Conservation (phyloP, 1,284 basidiomycete genomes). For the Apiotrichum laibachii region DNA sequence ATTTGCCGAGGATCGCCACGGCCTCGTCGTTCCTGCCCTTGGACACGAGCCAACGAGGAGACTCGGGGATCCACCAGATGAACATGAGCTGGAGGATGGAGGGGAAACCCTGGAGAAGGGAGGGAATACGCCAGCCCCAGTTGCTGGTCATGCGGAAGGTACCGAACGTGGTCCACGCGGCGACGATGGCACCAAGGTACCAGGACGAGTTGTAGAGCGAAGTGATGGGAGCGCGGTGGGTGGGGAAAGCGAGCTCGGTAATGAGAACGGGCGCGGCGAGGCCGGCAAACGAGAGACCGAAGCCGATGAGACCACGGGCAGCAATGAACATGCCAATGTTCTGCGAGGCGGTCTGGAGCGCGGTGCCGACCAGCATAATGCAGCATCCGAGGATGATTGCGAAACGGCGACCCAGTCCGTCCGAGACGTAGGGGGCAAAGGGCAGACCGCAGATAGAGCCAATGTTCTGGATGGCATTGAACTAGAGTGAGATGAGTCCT, state of each 20-base stretch:
- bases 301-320: slow-evolving; percentile 61
- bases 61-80: slow-evolving; percentile 25
- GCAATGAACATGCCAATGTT: slow-evolving; percentile 68
- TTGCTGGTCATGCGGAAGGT: slow-evolving; percentile 33
- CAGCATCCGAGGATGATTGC: slow-evolving; percentile 31
- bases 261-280: slow-evolving; percentile 67
- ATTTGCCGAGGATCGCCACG: slow-evolving; percentile 84
- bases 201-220: slow-evolving; percentile 29
- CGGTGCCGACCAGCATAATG: slow-evolving; percentile 36
- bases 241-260: slow-evolving; percentile 72
- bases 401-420: slow-evolving; percentile 41
- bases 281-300: slow-evolving; percentile 51
- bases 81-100: slow-evolving; percentile 31
- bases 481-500: slow-evolving; percentile 1
- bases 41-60: slow-evolving; percentile 30
- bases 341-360: slow-evolving; percentile 47
- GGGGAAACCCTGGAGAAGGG: slow-evolving; percentile 52
- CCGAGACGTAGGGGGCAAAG: slow-evolving; percentile 34
- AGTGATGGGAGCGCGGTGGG: slow-evolving; percentile 61
- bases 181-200: slow-evolving; percentile 22
- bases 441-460: slow-evolving; percentile 30
- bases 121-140: slow-evolving; percentile 50
- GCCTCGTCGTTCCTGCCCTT: slow-evolving; percentile 21
- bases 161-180: slow-evolving; percentile 17
- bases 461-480: slow-evolving; percentile 35